A percentile compares a stretch with the other conserved stretches of the same genome.
phyloP scores from a whole-genome alignment of 768 basidiomycete species.

The Leccinum subgranulosum region DNA sequence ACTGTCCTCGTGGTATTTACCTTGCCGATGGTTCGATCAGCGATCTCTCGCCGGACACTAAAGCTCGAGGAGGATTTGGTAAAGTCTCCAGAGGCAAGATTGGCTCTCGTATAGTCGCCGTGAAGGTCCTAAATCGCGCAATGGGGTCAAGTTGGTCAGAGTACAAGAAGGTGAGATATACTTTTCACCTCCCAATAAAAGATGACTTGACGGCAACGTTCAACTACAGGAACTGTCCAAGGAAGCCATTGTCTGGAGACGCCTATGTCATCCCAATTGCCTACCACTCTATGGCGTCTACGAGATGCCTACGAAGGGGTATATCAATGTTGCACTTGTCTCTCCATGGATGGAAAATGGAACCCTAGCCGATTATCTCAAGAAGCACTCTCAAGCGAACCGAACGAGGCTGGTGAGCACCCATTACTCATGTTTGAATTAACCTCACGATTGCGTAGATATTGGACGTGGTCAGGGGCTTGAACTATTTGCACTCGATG shows the following conservation, averaged over 20 bases:
- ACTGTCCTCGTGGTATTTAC: constrained; percentile 18
- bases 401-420: constrained; percentile 32
- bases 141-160: background rate
- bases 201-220: background rate
- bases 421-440: background rate
- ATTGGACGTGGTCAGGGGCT: constrained; percentile 41
- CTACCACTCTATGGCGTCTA: constrained; percentile 36
- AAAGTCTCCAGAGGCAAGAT: constrained; percentile 16
- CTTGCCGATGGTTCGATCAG: constrained; percentile 5
- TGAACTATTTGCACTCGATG: constrained; percentile 42
- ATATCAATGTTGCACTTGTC: constrained; percentile 25
- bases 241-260: constrained; percentile 35
- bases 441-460: constrained; percentile 29
- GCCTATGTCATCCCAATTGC: constrained; percentile 34
- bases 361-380: constrained; percentile 30
- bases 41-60: background rate
- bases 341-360: constrained; percentile 41
- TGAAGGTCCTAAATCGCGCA: constrained; percentile 16
- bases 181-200: background rate
- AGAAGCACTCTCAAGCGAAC: constrained; percentile 17
- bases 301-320: constrained; percentile 11
- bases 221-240: constrained; percentile 21
- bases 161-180: constrained; percentile 19
- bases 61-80: constrained; percentile 21
- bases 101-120: constrained; percentile 26